Base-by-base conservation (phyloP, 345 rosid species). In the Rubroshorea leprosula region DNA sequence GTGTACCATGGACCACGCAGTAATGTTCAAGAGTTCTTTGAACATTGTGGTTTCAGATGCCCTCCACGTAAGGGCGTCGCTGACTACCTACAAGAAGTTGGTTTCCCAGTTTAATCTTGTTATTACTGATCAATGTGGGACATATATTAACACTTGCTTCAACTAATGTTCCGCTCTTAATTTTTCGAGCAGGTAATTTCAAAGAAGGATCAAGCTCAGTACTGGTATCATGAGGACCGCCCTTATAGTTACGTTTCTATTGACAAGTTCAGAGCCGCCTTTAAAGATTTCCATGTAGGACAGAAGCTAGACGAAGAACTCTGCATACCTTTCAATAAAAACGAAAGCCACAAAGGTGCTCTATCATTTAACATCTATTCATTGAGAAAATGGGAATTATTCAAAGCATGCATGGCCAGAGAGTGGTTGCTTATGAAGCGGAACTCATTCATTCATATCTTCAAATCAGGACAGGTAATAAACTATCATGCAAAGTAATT, bases 51-150 rank as follows among this genome's bases (percentile, higher is more conserved):
- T 6, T 89, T 83, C 49, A 82, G 75, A 31, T 89, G 96, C 66
- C 89, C 94, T 0, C 68, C 64, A 23, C 67, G 93, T 25, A 88
- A 85, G 72, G 93, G 86, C 14, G 63, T 80, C 14, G 88, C 86
- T 23, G 90, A 88, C 50, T 88, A 85, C 60, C 68, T 88, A 54
- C 93, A 88, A 68, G 93, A 88, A 63, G 83, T 77, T 65, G 1
- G 72, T 54, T 3, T 4, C 47, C 52, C 15, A 35, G 29, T 24
- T 59, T 60, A 51, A 24, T 58, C 39, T 23, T n/a, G 19, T 35
- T 35, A 35, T 35, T 35, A n/a, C n/a, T 56, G 0, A 1, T 21
- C 56, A 14, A 50, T 18, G 23, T 1, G 8, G 5, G 31, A 27
- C 31, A 3, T 27, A 27, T 27, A 27, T 3, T 3, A 27, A 8